Evolutionary conservation across 345 rosid species (phyloP).

Genomic region (Hevea brasiliensis): DNA sequence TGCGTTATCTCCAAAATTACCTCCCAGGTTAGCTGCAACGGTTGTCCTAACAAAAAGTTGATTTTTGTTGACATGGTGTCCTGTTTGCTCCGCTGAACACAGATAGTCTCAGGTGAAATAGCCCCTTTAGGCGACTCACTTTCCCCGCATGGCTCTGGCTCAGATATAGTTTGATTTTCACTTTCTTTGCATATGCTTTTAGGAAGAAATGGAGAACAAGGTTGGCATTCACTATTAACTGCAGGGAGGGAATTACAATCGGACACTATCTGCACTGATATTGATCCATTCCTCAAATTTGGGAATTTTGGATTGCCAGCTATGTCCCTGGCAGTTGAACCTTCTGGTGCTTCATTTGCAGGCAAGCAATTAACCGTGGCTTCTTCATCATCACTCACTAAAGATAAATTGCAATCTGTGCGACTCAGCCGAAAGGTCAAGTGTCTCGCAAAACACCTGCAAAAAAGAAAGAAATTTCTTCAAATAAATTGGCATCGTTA

Average conservation of each 20-base stretch:
- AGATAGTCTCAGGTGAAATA: background rate
- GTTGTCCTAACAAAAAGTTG: constrained; percentile 7
- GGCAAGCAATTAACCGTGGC: background rate
- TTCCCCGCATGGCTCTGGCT: background rate
- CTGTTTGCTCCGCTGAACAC: background rate
- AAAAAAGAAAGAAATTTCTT: background rate
- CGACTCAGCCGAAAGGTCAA: constrained; percentile 35
- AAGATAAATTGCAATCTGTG: constrained; percentile 26
- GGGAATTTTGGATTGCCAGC: constrained; percentile 26
- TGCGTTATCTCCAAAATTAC: constrained; percentile 27
- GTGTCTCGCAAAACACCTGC: constrained; percentile 36
- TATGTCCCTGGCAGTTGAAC: constrained; percentile 11
- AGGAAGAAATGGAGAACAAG: background rate
- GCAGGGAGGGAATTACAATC: background rate
- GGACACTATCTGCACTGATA: background rate
- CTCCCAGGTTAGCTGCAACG: constrained; percentile 41
- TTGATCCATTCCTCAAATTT: constrained; percentile 22
- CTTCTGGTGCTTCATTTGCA: constrained; percentile 12
- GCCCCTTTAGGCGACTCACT: background rate
- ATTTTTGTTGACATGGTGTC: background rate
- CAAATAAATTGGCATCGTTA: background rate
- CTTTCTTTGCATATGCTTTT: background rate
- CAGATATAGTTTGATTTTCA: background rate
- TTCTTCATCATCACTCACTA: constrained; percentile 33
- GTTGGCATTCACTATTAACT: background rate